Base-by-base conservation (phyloP, 139 green algal genomes). In the Picochlorum sp. region DNA sequence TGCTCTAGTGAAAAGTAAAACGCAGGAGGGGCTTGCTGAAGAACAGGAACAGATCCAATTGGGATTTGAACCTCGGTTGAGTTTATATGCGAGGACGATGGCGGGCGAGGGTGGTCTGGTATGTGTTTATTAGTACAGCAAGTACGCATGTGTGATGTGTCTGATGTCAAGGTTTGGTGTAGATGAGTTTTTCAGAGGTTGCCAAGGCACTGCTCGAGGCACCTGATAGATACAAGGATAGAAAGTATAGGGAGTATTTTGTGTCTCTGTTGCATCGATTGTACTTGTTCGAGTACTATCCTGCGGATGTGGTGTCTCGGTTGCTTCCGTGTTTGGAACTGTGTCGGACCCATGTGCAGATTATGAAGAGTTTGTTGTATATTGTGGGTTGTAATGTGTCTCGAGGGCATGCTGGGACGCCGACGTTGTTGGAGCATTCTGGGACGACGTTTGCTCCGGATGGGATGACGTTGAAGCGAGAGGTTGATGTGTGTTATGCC, bases 231-330 rank as follows among this genome's bases (percentile, higher is more conserved):
- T 47, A 45, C 20, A 51, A 44, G 26, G 64, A 73, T 45, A 77
- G 72, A 57, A 54, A 41, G 14, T 54, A n/a, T 6, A 47, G 58
- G 7, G 7, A 23, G 38, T 47, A 69, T 24, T 50, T 77, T 2
- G 4, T 44, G 16, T 31, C n/a, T 4, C 34, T 72, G 16, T 26
- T 77, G 23, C 16, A 65, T 38, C 57, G 70, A 9, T 52, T 73
- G 3, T 77, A 62, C 30, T 72, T 69, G 14, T 73, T 49, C 26
- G 70, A 77, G 41, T 63, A 77, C 30, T 52, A 73, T 11, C 70
- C 70, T 21, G 52, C 64, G 0, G 65, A 68, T 30, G 37, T 63
- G 23, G 10, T 77, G 26, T 23, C 45, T 13, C 24, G 30, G 55
- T 50, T 73, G 18, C 15, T 68, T 57, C 70, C 16, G 13, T 60